Conservation (phyloP, 1,139 yeast species). For the Nakaseomyces nivariensis region DNA sequence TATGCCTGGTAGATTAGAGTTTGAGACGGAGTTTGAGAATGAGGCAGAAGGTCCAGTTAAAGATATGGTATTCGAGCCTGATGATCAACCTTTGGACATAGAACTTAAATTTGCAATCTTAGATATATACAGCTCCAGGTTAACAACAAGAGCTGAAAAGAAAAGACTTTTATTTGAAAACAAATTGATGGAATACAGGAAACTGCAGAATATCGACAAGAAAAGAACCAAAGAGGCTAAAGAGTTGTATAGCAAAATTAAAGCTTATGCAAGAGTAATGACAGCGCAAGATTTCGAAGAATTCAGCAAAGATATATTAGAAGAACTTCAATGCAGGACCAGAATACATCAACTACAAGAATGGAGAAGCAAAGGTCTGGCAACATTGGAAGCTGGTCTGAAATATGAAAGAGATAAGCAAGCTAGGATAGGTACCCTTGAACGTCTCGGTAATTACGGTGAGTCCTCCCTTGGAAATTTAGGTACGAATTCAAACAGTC, state of each 20-base stretch:
- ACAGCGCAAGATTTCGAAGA: slow-evolving; percentile 70
- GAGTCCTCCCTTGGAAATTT: slow-evolving; percentile 8
- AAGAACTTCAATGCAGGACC: slow-evolving; percentile 69
- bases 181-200: slow-evolving; percentile 72
- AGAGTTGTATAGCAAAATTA: slow-evolving; percentile 61
- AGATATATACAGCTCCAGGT: slow-evolving; percentile 80
- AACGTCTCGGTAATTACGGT: slow-evolving; percentile 40
- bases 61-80: slow-evolving; percentile 92
- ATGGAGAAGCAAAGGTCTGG: slow-evolving; percentile 85
- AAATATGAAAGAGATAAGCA: slow-evolving; percentile 84
- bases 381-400: slow-evolving; percentile 71
- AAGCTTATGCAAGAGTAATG: slow-evolving; percentile 75
- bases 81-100: slow-evolving; percentile 77
- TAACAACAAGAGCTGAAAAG: slow-evolving; percentile 87
- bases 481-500: slow-evolving; percentile 8
- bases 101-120: slow-evolving; percentile 80
- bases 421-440: slow-evolving; percentile 48
- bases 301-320: slow-evolving; percentile 60
- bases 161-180: slow-evolving; percentile 74
- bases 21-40: slow-evolving; percentile 91
- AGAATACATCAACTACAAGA: slow-evolving; percentile 85
- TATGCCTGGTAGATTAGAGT: slow-evolving; percentile 97
- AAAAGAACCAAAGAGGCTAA: slow-evolving; percentile 82
- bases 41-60: slow-evolving; percentile 92
- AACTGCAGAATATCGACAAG: slow-evolving; percentile 47